Evolutionary conservation across 2,329 filamentous ascomycete genomes (phyloP).

Genomic region (Ceratocystiopsis sp.): DNA sequence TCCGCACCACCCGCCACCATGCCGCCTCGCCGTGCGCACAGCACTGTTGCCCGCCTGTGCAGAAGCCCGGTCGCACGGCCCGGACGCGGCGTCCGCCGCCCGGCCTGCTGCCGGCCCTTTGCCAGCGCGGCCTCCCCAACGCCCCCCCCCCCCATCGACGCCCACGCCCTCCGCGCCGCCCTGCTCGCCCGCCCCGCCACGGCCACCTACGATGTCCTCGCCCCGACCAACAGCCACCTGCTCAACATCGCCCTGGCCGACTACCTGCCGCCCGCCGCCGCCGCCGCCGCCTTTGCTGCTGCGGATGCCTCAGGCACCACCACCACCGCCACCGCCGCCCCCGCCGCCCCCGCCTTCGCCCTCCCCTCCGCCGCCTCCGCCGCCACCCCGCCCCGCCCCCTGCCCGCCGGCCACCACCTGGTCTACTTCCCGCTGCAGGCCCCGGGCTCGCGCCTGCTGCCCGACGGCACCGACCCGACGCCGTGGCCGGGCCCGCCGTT

Average conservation of each 20-base stretch:
- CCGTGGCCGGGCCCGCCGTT: slow-evolving; percentile 62
- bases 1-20: no score
- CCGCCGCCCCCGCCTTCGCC: background rate
- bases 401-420: slow-evolving; percentile 60
- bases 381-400: slow-evolving; percentile 4
- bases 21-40: no score
- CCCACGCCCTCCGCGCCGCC: slow-evolving; percentile 4
- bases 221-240: slow-evolving; percentile 45
- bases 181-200: slow-evolving; percentile 13
- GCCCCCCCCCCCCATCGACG: background rate
- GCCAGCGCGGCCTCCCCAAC: no score
- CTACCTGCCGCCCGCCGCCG: slow-evolving; percentile 16
- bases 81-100: no score
- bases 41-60: no score
- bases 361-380: background rate
- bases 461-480: slow-evolving; percentile 70
- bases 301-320: background rate
- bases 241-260: slow-evolving; percentile 40
- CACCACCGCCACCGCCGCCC: background rate
- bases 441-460: slow-evolving; percentile 42
- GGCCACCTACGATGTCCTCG: slow-evolving; percentile 26
- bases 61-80: no score
- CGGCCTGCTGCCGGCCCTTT: no score
- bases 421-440: slow-evolving; percentile 70
- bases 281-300: slow-evolving; percentile 9